These are phyloP conservation scores for Kluyveromyces dobzhanskii DNA, from an alignment of 805 yeast genomes.

Conservation along the genomic window DNA sequence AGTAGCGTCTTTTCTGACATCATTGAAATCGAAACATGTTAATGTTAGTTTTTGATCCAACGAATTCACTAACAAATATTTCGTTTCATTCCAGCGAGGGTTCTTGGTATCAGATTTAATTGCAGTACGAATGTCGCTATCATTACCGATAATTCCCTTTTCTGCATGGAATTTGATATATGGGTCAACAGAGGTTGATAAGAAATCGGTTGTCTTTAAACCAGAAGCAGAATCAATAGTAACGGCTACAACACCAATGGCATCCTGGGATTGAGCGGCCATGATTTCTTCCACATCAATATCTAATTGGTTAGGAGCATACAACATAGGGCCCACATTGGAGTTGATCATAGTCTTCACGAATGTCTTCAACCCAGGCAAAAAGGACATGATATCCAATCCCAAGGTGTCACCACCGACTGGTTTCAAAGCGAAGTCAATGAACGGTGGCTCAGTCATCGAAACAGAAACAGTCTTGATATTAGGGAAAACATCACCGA, in stretches of 20 bases:
- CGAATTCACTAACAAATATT: constrained; percentile 47
- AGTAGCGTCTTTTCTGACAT: constrained; percentile 46
- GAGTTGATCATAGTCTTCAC: constrained; percentile 64
- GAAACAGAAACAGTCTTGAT: constrained; percentile 63
- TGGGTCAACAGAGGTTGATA: constrained; percentile 46
- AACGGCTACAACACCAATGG: constrained; percentile 61
- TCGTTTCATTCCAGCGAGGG: constrained; percentile 63
- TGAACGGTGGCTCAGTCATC: constrained; percentile 68
- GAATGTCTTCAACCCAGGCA: constrained; percentile 70
- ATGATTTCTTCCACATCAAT: constrained; percentile 65
- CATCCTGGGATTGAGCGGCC: constrained; percentile 55
- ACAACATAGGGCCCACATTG: constrained; percentile 65
- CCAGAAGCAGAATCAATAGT: constrained; percentile 47
- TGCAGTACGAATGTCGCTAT: constrained; percentile 37
- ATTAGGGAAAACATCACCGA: constrained; percentile 68
- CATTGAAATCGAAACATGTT: constrained; percentile 47
- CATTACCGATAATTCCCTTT: constrained; percentile 34
- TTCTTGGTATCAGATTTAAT: constrained; percentile 46
- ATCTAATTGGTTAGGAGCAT: constrained; percentile 76
- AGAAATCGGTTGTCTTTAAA: constrained; percentile 34
- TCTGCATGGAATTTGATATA: constrained; percentile 42
- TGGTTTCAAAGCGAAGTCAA: constrained; percentile 75
- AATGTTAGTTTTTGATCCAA: constrained; percentile 51
- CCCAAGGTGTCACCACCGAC: constrained; percentile 89
- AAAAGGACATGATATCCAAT: constrained; percentile 71